Evolutionary conservation across 306 rosid species (phyloP).

Genomic region (Cotoneaster glaucophyllus): DNA sequence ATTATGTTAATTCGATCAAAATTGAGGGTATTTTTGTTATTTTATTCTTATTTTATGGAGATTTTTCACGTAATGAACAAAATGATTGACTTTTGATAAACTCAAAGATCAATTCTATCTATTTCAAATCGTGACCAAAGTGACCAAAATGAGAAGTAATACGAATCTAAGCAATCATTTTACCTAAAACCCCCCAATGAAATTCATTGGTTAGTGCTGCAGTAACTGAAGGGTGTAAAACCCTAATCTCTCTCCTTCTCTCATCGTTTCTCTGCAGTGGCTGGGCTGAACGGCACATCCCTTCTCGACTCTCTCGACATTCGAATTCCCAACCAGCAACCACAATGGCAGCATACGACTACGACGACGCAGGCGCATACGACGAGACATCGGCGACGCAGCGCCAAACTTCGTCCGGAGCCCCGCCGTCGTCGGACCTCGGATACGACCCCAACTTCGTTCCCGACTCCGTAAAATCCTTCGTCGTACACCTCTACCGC

Average conservation of each 20-base stretch:
- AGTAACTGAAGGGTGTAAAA: background rate
- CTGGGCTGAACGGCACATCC: background rate
- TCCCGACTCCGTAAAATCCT: slow-evolving; percentile 74
- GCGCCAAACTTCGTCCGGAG: slow-evolving; percentile 22
- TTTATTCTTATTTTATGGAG: too few species aligned
- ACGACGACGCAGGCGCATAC: slow-evolving; percentile 41
- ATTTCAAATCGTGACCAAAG: too few species aligned
- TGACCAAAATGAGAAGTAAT: too few species aligned
- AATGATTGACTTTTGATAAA: rapidly evolving
- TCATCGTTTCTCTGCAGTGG: background rate
- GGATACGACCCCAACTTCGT: slow-evolving; percentile 92
- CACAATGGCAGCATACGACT: slow-evolving; percentile 55
- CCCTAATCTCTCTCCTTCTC: slow-evolving; percentile 5
- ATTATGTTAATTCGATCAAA: too few species aligned
- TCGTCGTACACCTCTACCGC: slow-evolving; percentile 86
- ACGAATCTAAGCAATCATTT: too few species aligned
- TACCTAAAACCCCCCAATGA: too few species aligned
- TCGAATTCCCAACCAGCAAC: background rate
- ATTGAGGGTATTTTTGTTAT: too few species aligned
- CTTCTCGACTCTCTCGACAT: background rate
- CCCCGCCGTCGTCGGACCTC: slow-evolving; percentile 33
- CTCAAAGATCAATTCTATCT: rapidly evolving
- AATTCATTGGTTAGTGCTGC: background rate
- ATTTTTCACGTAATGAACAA: rapidly evolving
- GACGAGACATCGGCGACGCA: slow-evolving; percentile 32